Evolutionary conservation across 1,139 yeast species (phyloP), one percentile per base, ranked within the genome.

Genomic region (Nematodospora anomalae): DNA sequence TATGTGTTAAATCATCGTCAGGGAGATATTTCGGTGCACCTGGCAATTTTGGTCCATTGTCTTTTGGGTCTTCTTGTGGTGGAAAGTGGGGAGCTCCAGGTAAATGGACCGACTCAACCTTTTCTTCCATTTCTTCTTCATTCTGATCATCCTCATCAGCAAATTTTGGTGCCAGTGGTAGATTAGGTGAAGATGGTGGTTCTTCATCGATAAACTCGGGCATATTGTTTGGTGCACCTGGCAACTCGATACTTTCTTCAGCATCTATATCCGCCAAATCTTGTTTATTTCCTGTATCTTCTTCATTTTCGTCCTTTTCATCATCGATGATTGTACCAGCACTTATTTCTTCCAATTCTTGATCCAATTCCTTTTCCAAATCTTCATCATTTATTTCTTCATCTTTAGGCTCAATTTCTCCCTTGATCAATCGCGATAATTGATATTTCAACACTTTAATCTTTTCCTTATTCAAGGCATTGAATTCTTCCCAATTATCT

Each of bases 11-110:
- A 36, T 67, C 74, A 33, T 63, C 71, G 41, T 67, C 71, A 1
- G 74, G 74, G 25, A 67, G 53, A 44, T 63, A 66, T 39, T 55
- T 64, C 6, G 75, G 75, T 1, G 72, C 71, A 0, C 73, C 73
- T 0, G 75, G 75, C 26, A 69, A 53, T 39, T 55, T 58, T 13
- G 67, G 46, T 6, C 49, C 51, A 11, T 42, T 47, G 13, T 50
- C 52, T 18, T 41, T 54, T 41, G 42, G 45, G 16, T 42, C 47
- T 16, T 51, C 58, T n/a, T 54, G 58, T 0, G 73, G 73, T 3
- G 58, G 47, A 36, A 60, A 50, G 41, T 57, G 64, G 2, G 67
- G 67, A 0, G 58, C 67, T 3, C 58, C 60, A 3, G 67, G 67
- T 11, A 64, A 47, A 2, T 40, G 38, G n/a, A 20, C 34, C 3